These are phyloP conservation scores for Colletotrichum gigasporum DNA, from an alignment of 2,329 filamentous ascomycete genomes.

Conservation along the genomic window DNA sequence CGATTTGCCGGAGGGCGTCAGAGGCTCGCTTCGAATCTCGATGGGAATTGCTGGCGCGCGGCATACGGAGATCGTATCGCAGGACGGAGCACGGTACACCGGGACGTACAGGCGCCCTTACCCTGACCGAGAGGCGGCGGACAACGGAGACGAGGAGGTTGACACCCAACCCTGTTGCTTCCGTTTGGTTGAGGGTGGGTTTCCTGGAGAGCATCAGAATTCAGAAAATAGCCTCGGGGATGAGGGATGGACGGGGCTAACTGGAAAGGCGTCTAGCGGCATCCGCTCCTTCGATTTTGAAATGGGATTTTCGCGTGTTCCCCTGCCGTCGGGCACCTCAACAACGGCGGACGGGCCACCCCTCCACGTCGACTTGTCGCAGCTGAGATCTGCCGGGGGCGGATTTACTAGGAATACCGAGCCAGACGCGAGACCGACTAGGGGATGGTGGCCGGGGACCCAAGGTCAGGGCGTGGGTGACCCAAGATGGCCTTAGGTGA, in stretches of 20 bases:
- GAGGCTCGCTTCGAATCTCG: constrained; percentile 11
- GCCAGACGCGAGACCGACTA: constrained; percentile 24
- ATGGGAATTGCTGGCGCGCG: neutral
- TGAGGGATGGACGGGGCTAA: constrained; percentile 8
- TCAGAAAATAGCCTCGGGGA: constrained; percentile 17
- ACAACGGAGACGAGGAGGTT: neutral
- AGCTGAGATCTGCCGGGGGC: constrained; percentile 29
- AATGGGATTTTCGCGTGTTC: constrained; percentile 22
- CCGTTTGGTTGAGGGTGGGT: constrained; percentile 9
- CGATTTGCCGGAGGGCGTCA: constrained; percentile 20
- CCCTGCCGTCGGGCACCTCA: constrained; percentile 23
- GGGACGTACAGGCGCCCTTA: neutral
- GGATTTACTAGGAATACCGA: constrained; percentile 30
- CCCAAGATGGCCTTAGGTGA: constrained; percentile 1
- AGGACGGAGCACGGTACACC: neutral
- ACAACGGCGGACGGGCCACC: constrained; percentile 15
- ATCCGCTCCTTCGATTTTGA: constrained; percentile 17
- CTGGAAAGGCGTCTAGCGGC: constrained; percentile 17
- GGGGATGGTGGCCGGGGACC: neutral
- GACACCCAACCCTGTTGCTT: constrained; percentile 8
- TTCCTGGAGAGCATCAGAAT: constrained; percentile 21
- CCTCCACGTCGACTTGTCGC: constrained; percentile 14
- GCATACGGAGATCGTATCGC: neutral
- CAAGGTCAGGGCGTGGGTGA: neutral
- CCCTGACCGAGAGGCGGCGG: neutral